Base-by-base conservation (phyloP, 768 basidiomycete species). In the Termitomyces heimii region DNA sequence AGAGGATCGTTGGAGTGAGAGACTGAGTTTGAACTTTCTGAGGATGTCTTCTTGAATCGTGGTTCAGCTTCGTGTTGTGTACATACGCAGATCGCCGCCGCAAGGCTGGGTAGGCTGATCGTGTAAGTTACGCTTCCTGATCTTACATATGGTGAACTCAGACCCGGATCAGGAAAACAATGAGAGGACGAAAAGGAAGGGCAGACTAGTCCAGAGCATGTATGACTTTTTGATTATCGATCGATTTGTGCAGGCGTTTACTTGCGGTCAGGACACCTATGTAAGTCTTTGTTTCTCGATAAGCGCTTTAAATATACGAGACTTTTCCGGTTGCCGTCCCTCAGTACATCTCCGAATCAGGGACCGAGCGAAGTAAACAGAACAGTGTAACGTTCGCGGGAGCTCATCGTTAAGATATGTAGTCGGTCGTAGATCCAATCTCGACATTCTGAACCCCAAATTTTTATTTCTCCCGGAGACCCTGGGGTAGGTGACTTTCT, bases 191-290 rank as follows among this genome's bases (percentile, higher is more conserved):
- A 26, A 50, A 44, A 29, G 20, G 37, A 39, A 29, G 29, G 13
- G 18, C 12, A 42, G 32, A 24, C 22, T 24, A 34, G 32, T 18
- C 3, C n/a, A 18, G 22, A 42, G 45, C 55, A 28, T 32, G 18
- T 31, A 13, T 52, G 40, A n/a, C 39, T n/a, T 29, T 47, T 40
- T 57, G 63, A 65, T 65, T 60, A 65, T 61, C 63, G 63, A 65
- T 65, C 44, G 63, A 61, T 63, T 52, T 47, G 26, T 24, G 9
- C 45, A 28, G 22, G 28, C 28, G 20, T 24, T 28, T n/a, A n/a
- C 39, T 40, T 40, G n/a, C 3, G n/a, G 37, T 39, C 37, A 40
- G 39, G 5, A 9, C 9, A 20, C n/a, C 39, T 16, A 45, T 6
- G 31, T 7, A 45, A 14, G 31, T 7, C 39, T 1, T 24, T 24